Evolutionary conservation across 2,329 filamentous ascomycete genomes (phyloP).

Genomic region (Phialophora verrucosa): DNA sequence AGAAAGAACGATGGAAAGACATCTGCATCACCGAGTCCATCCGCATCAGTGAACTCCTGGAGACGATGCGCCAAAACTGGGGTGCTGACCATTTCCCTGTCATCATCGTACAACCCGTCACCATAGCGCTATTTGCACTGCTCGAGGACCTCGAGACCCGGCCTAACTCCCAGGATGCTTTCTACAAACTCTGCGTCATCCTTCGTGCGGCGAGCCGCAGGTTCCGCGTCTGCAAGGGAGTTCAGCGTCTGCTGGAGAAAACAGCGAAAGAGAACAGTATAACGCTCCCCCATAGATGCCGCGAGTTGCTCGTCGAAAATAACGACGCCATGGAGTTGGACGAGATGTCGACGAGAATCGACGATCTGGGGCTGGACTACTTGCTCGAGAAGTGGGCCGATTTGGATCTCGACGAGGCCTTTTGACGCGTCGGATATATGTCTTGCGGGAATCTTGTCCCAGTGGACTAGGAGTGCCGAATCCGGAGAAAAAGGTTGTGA

Average conservation of each 20-base stretch:
- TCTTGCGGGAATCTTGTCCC: background rate
- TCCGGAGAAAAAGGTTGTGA: background rate
- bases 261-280: slow-evolving; percentile 39
- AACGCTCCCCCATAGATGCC: slow-evolving; percentile 35
- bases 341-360: slow-evolving; percentile 11
- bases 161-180: slow-evolving; percentile 38
- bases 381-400: slow-evolving; percentile 44
- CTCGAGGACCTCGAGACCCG: slow-evolving; percentile 40
- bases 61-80: slow-evolving; percentile 42
- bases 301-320: slow-evolving; percentile 26
- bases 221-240: slow-evolving; percentile 41
- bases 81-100: slow-evolving; percentile 44
- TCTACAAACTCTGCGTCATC: slow-evolving; percentile 41
- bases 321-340: slow-evolving; percentile 36
- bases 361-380: slow-evolving; percentile 39
- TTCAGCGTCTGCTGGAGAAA: slow-evolving; percentile 42
- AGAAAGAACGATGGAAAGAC: slow-evolving; percentile 33
- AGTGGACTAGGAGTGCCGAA: background rate
- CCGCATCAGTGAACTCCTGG: slow-evolving; percentile 39
- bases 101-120: slow-evolving; percentile 43
- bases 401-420: slow-evolving; percentile 28
- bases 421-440: background rate
- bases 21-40: slow-evolving; percentile 41
- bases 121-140: slow-evolving; percentile 42
- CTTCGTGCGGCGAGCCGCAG: slow-evolving; percentile 40